Conservation (phyloP, 2,329 filamentous ascomycete species). For the Diplodia scrobiculata region DNA sequence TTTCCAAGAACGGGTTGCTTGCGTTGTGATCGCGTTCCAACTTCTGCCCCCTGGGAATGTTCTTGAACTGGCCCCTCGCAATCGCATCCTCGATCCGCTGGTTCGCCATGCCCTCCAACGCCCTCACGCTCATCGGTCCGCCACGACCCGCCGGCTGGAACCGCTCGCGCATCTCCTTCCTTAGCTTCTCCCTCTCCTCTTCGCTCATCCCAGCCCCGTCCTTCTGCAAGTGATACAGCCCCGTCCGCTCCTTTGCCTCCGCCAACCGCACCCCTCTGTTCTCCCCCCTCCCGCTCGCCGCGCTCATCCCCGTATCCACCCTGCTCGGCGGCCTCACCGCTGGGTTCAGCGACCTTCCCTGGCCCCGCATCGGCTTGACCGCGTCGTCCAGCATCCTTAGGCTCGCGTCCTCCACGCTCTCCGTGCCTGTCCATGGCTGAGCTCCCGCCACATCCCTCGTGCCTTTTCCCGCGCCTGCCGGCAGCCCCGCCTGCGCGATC, state of each 20-base stretch:
- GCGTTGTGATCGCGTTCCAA: constrained; percentile 81
- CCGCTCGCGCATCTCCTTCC: constrained; percentile 74
- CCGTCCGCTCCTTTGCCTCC: constrained; percentile 61
- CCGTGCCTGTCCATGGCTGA: constrained; percentile 75
- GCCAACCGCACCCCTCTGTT: constrained; percentile 51
- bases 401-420: constrained; percentile 72
- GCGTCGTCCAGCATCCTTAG: constrained; percentile 74
- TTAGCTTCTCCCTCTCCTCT: constrained; percentile 70
- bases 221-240: constrained; percentile 61
- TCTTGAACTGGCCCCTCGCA: constrained; percentile 82
- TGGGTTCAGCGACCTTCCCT: background rate
- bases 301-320: constrained; percentile 47
- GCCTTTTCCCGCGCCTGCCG: constrained; percentile 65
- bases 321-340: constrained; percentile 39
- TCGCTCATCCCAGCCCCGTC: constrained; percentile 69
- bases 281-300: constrained; percentile 46
- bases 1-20: constrained; percentile 87
- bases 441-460: constrained; percentile 69
- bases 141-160: constrained; percentile 72
- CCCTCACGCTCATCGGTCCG: constrained; percentile 75
- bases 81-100: constrained; percentile 94
- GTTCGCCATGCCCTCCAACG: constrained; percentile 81
- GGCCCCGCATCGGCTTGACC: constrained; percentile 50
- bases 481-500: constrained; percentile 57
- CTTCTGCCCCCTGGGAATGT: constrained; percentile 77